These are phyloP conservation scores for Panellus pusillus DNA, from an alignment of 768 basidiomycete species.

Conservation along the genomic window DNA sequence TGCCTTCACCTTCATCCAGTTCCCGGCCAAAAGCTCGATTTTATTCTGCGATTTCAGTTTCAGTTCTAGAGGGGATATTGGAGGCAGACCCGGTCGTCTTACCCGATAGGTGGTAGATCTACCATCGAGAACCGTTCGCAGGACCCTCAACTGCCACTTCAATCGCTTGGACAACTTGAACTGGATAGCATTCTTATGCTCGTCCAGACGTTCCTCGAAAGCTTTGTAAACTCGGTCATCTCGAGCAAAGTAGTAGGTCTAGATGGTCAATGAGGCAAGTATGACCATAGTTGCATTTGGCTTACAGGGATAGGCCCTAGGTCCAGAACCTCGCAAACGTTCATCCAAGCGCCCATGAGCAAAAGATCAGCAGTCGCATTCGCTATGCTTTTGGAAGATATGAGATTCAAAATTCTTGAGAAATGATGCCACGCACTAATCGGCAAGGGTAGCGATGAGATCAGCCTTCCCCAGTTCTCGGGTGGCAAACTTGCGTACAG, in stretches of 20 bases:
- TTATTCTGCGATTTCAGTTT: slow-evolving; percentile 44
- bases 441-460: slow-evolving; percentile 80
- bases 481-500: slow-evolving; percentile 86
- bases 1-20: slow-evolving; percentile 63
- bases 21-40: slow-evolving; percentile 60
- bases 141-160: slow-evolving; percentile 67
- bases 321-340: slow-evolving; percentile 55
- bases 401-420: slow-evolving; percentile 2
- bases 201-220: slow-evolving; percentile 52
- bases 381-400: slow-evolving; percentile 56
- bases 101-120: slow-evolving; percentile 67
- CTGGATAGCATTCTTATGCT: slow-evolving; percentile 47
- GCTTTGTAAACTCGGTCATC: slow-evolving; percentile 84
- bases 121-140: slow-evolving; percentile 66
- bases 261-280: slow-evolving; percentile 1
- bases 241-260: slow-evolving; percentile 93
- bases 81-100: slow-evolving; percentile 25
- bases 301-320: slow-evolving; percentile 75
- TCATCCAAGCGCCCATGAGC: slow-evolving; percentile 79
- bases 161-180: slow-evolving; percentile 53
- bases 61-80: slow-evolving; percentile 14
- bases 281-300: not conserved
- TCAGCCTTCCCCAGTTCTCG: slow-evolving; percentile 79
- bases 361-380: slow-evolving; percentile 70
- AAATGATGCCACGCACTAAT: slow-evolving; percentile 63